A percentile compares a stretch with the other conserved stretches of the same genome.
These are phyloP conservation scores for Dysphania ambrosioides DNA, from an alignment of 148 eudicot species.

Conservation along the genomic window DNA sequence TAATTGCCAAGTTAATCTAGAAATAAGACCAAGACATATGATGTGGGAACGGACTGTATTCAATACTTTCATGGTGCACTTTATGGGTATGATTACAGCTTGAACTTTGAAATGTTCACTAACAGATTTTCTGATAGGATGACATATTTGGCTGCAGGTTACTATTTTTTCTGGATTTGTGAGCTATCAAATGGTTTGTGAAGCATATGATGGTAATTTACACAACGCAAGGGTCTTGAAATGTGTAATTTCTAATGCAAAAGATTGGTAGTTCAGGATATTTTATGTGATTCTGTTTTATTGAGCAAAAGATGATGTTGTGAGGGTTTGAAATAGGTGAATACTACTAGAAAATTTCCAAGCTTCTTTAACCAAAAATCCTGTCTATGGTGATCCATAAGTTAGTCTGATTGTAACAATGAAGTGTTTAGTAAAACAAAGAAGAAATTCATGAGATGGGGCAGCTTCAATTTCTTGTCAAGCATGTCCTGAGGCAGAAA, in stretches of 20 bases:
- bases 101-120: not conserved
- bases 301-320: not conserved
- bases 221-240: not conserved
- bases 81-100: not conserved
- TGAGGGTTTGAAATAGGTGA: not conserved
- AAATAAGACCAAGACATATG: not conserved
- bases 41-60: not conserved
- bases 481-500: not conserved
- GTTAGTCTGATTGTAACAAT: not conserved
- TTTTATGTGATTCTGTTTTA: slow-evolving; percentile 6
- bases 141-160: slow-evolving; percentile 49
- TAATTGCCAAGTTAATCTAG: not conserved
- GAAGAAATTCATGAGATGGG: not conserved
- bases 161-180: slow-evolving; percentile 97
- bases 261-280: not conserved
- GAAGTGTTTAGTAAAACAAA: not conserved
- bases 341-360: not conserved
- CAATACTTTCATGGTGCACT: not conserved
- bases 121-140: not conserved
- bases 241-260: not conserved
- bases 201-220: slow-evolving; percentile 82
- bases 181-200: slow-evolving; percentile 97
- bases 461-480: not conserved
- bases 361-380: not conserved
- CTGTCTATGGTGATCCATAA: not conserved